Percentiles rank a stretch among this genome's conserved stretches.
Evolutionary conservation across 345 rosid species (phyloP).

Genomic region (Euphorbia tirucalli): DNA sequence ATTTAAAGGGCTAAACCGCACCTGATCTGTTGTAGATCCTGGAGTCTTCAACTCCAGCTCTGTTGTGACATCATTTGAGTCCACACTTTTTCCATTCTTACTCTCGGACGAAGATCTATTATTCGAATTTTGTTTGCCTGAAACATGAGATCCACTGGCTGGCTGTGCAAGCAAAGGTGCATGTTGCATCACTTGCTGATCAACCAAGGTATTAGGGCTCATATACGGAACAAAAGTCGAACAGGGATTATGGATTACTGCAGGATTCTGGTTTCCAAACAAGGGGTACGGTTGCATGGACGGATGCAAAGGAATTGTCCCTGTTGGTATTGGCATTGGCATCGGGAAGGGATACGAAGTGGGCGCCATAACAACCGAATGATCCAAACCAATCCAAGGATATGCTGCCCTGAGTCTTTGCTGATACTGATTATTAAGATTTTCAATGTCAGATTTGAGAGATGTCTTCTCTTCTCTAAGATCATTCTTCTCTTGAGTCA

Average conservation of each 20-base stretch:
- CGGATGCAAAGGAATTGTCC: slow-evolving; percentile 80
- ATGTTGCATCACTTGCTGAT: slow-evolving; percentile 53
- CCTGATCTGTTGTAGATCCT: slow-evolving; percentile 72
- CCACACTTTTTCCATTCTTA: slow-evolving; percentile 49
- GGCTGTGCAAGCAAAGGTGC: slow-evolving; percentile 40
- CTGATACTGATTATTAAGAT: slow-evolving; percentile 70
- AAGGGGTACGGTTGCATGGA: slow-evolving; percentile 72
- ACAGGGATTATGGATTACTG: slow-evolving; percentile 60
- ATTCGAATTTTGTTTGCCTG: slow-evolving; percentile 46
- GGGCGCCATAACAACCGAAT: slow-evolving; percentile 74
- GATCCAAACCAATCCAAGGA: slow-evolving; percentile 73
- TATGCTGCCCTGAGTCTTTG: slow-evolving; percentile 61
- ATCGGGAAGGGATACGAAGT: slow-evolving; percentile 63
- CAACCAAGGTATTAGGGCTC: slow-evolving; percentile 52
- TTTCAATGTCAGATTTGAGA: slow-evolving; percentile 69
- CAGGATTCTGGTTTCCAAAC: slow-evolving; percentile 69
- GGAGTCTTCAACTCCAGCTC: slow-evolving; percentile 90
- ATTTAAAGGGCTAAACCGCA: slow-evolving; percentile 23
- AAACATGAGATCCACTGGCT: slow-evolving; percentile 36
- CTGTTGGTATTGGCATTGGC: slow-evolving; percentile 75
- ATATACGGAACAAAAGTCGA: slow-evolving; percentile 66
- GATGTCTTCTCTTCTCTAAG: slow-evolving; percentile 83
- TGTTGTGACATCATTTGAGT: slow-evolving; percentile 66
- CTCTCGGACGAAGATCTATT: slow-evolving; percentile 56
- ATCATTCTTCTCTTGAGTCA: slow-evolving; percentile 86